Evolutionary conservation across 129 eudicot genomes (phyloP).

Genomic region (Arctium minus): DNA sequence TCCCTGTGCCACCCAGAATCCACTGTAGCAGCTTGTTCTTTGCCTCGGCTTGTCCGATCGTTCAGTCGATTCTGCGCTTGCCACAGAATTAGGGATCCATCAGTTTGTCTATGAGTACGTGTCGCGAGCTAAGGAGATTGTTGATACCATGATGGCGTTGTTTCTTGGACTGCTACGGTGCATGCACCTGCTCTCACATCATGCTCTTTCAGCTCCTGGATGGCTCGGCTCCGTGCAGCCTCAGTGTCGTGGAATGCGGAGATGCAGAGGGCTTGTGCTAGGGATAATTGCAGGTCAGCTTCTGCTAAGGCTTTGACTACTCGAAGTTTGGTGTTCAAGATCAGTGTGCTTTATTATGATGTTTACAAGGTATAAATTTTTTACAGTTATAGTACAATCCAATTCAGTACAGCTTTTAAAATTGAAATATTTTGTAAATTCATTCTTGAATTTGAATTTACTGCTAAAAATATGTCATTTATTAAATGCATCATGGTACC

Average conservation of each 20-base stretch:
- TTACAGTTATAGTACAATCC: background rate
- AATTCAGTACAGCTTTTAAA: background rate
- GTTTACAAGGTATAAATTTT: conserved; percentile 52
- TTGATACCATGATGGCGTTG: conserved; percentile 87
- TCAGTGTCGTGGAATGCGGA: conserved; percentile 89
- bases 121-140: conserved; percentile 84
- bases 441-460: background rate
- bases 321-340: conserved; percentile 87
- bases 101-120: conserved; percentile 82
- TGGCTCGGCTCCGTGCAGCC: conserved; percentile 97
- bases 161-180: conserved; percentile 73
- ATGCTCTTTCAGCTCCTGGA: conserved; percentile 83
- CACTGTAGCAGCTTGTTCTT: conserved; percentile 80
- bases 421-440: background rate
- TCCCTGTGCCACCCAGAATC: conserved; percentile 91
- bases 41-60: conserved; percentile 94
- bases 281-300: conserved; percentile 85
- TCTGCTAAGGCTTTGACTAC: conserved; percentile 78
- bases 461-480: background rate
- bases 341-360: conserved; percentile 88
- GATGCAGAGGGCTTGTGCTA: conserved; percentile 84
- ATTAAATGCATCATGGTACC: background rate
- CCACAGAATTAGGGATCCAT: conserved; percentile 65
- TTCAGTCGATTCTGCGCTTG: conserved; percentile 80
- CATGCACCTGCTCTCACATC: conserved; percentile 76